Conservation (phyloP, 805 yeast species). For the Cyberlindnera samutprakarnensis region DNA sequence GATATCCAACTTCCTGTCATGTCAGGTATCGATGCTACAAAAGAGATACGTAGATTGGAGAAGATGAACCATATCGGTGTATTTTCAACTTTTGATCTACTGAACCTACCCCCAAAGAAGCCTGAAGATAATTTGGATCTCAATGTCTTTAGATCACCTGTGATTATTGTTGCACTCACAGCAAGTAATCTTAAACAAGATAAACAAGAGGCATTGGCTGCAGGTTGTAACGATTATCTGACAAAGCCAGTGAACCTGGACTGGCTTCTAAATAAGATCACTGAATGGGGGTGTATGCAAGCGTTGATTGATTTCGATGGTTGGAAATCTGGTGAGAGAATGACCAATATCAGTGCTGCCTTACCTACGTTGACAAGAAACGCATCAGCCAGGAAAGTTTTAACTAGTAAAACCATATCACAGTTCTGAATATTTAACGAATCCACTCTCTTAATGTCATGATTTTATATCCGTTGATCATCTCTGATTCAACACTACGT, state of each 20-base stretch:
- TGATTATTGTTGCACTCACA: slow-evolving; percentile 95
- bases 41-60: slow-evolving; percentile 83
- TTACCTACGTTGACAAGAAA: slow-evolving; percentile 19
- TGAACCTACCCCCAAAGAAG: slow-evolving; percentile 16
- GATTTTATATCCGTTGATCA: too few relatives aligned
- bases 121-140: slow-evolving; percentile 52
- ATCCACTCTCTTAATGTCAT: too few relatives aligned
- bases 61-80: slow-evolving; percentile 69
- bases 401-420: too few relatives aligned
- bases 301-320: slow-evolving; percentile 93
- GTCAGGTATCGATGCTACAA: slow-evolving; percentile 93
- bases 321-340: slow-evolving; percentile 54
- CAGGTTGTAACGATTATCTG: slow-evolving; percentile 95
- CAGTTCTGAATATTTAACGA: too few relatives aligned
- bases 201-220: slow-evolving; percentile 84
- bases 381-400: slow-evolving; percentile 6
- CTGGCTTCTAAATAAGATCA: slow-evolving; percentile 90
- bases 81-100: slow-evolving; percentile 19
- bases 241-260: slow-evolving; percentile 93
- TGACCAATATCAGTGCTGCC: slow-evolving; percentile 29
- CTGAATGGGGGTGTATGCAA: slow-evolving; percentile 99
- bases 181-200: slow-evolving; percentile 85
- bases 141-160: slow-evolving; percentile 76
- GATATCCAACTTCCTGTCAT: slow-evolving; percentile 95
- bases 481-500: too few relatives aligned